phyloP scores from a whole-genome alignment of 208 protist species.

The Leishmania major region DNA sequence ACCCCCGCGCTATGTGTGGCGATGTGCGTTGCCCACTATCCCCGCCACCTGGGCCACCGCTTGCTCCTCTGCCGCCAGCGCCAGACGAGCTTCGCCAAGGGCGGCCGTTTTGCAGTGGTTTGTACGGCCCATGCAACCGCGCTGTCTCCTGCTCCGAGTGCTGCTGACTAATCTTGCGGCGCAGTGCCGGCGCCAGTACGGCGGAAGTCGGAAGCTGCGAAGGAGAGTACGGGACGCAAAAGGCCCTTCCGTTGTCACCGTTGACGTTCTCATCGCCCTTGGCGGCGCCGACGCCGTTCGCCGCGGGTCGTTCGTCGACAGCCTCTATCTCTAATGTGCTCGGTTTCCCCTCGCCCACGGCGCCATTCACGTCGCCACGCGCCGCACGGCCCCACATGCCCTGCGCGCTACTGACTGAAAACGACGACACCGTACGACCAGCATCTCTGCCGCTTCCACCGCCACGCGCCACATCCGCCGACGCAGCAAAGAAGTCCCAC shows the following conservation, averaged over 20 bases:
- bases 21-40: not conserved
- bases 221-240: slow-evolving; percentile 15
- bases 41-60: not conserved
- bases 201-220: slow-evolving; percentile 14
- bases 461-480: not conserved
- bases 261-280: not conserved
- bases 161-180: slow-evolving; percentile 42
- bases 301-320: not conserved
- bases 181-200: slow-evolving; percentile 42
- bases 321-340: not conserved
- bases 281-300: not conserved
- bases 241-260: slow-evolving; percentile 15
- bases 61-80: not conserved
- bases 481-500: slow-evolving; percentile 68
- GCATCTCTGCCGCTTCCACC: not conserved
- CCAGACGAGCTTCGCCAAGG: slow-evolving; percentile 2
- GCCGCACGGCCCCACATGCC: not conserved
- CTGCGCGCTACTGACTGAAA: not conserved
- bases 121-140: slow-evolving; percentile 14
- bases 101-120: slow-evolving; percentile 10
- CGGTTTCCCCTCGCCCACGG: not conserved
- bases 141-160: slow-evolving; percentile 30
- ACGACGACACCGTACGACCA: not conserved
- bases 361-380: slow-evolving; percentile 2
- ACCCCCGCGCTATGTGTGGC: not conserved